These are phyloP conservation scores for Pseudogymnoascus sp. DNA, from an alignment of 2,329 filamentous ascomycete genomes.

Conservation along the genomic window DNA sequence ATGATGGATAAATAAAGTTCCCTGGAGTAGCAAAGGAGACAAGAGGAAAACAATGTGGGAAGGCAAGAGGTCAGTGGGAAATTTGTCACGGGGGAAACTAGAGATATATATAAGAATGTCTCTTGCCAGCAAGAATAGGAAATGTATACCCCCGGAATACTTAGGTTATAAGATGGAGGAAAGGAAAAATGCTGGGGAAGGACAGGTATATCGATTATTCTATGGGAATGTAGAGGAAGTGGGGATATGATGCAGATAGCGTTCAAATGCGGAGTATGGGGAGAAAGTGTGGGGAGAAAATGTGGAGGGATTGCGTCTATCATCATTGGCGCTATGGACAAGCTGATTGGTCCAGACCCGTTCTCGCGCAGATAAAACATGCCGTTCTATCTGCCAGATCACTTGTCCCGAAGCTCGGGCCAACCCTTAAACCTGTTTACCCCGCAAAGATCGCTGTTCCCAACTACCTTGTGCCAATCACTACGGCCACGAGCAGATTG, in stretches of 20 bases:
- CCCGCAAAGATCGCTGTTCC: neutral
- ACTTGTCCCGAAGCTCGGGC: neutral
- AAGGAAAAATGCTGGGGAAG: neutral
- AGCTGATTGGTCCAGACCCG: neutral
- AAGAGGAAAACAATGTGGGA: conserved; percentile 9
- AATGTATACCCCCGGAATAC: neutral
- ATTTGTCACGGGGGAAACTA: neutral
- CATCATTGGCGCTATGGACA: neutral
- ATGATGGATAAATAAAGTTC: neutral
- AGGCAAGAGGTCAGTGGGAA: neutral
- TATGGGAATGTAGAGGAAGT: neutral
- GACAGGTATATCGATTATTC: neutral
- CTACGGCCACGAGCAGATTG: no score
- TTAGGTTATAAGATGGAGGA: neutral
- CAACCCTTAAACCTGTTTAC: neutral
- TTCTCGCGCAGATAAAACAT: neutral
- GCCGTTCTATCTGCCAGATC: neutral
- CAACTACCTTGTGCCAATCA: neutral
- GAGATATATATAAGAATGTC: neutral
- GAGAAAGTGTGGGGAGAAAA: neutral
- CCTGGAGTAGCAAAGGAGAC: conserved; percentile 13
- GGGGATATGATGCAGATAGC: neutral
- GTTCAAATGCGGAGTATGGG: neutral
- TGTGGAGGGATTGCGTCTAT: neutral
- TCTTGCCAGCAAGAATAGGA: neutral